Conservation (phyloP, 805 yeast species). For the Hanseniaspora guilliermondii region DNA sequence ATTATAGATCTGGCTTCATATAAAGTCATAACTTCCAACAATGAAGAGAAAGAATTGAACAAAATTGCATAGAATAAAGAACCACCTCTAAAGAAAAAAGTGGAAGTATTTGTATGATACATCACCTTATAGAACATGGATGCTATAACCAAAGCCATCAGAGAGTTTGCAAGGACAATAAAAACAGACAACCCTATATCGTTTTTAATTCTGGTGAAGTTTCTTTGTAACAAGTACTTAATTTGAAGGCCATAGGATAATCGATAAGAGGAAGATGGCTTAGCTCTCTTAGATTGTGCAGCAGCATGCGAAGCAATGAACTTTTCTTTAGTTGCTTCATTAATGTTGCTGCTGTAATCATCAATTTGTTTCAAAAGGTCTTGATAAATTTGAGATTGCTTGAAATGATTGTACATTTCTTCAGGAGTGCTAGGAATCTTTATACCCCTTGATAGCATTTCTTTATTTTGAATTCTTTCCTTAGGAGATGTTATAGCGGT, state of each 20-base stretch:
- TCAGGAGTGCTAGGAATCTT: slow-evolving; percentile 41
- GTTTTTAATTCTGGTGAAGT: slow-evolving; percentile 36
- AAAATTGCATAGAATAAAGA: slow-evolving; percentile 52
- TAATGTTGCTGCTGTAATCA: slow-evolving; percentile 15
- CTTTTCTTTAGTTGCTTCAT: slow-evolving; percentile 14
- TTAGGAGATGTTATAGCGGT: slow-evolving; percentile 44
- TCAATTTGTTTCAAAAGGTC: slow-evolving; percentile 36
- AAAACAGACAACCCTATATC: slow-evolving; percentile 34
- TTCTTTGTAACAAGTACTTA: slow-evolving; percentile 34
- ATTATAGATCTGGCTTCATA: slow-evolving; percentile 46
- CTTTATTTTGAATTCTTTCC: slow-evolving; percentile 35
- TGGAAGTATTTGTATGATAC: slow-evolving; percentile 27
- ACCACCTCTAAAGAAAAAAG: slow-evolving; percentile 44
- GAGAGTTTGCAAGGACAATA: slow-evolving; percentile 32
- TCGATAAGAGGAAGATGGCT: slow-evolving; percentile 37
- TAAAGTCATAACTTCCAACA: slow-evolving; percentile 41
- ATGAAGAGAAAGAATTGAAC: slow-evolving; percentile 50
- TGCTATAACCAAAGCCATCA: slow-evolving; percentile 41
- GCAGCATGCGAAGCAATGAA: slow-evolving; percentile 32
- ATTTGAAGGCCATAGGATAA: slow-evolving; percentile 40
- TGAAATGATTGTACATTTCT: slow-evolving; percentile 44
- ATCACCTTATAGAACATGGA: slow-evolving; percentile 42
- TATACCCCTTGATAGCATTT: slow-evolving; percentile 28
- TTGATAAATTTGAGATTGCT: slow-evolving; percentile 32
- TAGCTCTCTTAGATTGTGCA: slow-evolving; percentile 35